phyloP scores from a whole-genome alignment of 192 early-diverging fungal species.

The Helicostylum pulchrum region DNA sequence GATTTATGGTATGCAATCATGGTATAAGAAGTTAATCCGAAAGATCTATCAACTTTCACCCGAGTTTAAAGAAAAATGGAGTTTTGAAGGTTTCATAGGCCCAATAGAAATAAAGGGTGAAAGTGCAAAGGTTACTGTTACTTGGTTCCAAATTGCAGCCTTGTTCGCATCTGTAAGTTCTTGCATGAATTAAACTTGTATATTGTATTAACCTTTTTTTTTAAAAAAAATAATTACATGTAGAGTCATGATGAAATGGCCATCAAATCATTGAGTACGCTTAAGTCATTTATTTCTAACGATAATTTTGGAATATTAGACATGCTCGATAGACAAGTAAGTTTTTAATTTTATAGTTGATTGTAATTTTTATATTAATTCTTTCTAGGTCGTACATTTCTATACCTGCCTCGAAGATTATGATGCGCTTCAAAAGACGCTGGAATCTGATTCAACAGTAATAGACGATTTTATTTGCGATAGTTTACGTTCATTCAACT shows the following conservation, averaged over 20 bases:
- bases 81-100: slow-evolving; percentile 16
- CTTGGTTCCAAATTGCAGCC: slow-evolving; percentile 20
- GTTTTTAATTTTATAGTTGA: neutral
- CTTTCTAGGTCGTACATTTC: slow-evolving; percentile 17
- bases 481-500: slow-evolving; percentile 6
- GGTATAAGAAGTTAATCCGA: slow-evolving; percentile 16
- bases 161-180: slow-evolving; percentile 20
- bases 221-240: neutral
- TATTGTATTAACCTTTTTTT: neutral
- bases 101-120: slow-evolving; percentile 8
- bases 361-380: neutral
- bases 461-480: slow-evolving; percentile 2
- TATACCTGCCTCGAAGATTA: slow-evolving; percentile 20
- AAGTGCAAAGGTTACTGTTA: neutral
- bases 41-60: slow-evolving; percentile 5
- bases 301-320: slow-evolving; percentile 15
- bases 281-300: neutral
- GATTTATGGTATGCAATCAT: slow-evolving; percentile 26
- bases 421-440: neutral
- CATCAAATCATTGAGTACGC: neutral
- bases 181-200: neutral
- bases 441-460: neutral
- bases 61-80: slow-evolving; percentile 14
- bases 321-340: slow-evolving; percentile 25
- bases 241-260: slow-evolving; percentile 22